Evolutionary conservation across 192 early-diverging fungal species (phyloP).

Genomic region (Coemansia sp.): DNA sequence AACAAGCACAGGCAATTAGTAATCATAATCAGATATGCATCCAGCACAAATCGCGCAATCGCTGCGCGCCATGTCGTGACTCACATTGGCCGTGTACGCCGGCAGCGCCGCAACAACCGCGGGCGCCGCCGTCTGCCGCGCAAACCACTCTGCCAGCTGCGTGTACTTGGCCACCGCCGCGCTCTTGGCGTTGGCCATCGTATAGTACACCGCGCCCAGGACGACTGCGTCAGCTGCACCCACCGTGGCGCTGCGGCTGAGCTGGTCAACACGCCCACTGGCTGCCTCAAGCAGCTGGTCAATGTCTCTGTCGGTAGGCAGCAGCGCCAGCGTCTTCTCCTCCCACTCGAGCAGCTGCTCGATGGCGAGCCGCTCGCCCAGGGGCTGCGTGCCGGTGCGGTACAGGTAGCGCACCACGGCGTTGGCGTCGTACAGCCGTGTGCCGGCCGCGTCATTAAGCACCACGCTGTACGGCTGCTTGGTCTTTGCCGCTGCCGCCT

Average conservation of each 20-base stretch:
- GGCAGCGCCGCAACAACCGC: slow-evolving; percentile 32
- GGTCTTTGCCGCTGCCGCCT: slow-evolving; percentile 21
- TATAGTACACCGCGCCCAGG: slow-evolving; percentile 41
- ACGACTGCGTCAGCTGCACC: slow-evolving; percentile 33
- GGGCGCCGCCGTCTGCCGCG: slow-evolving; percentile 5
- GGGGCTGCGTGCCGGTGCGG: slow-evolving; percentile 18
- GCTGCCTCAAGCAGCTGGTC: slow-evolving; percentile 20
- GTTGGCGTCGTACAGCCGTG: slow-evolving; percentile 47
- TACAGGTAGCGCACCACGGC: slow-evolving; percentile 48
- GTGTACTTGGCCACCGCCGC: slow-evolving; percentile 21
- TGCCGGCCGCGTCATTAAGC: slow-evolving; percentile 14
- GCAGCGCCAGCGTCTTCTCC: slow-evolving; percentile 35
- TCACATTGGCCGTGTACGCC: slow-evolving; percentile 35
- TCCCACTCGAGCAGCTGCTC: slow-evolving; percentile 52
- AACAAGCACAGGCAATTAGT: slow-evolving; percentile 3
- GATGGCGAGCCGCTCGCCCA: slow-evolving; percentile 23
- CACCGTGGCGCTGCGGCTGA: slow-evolving; percentile 12
- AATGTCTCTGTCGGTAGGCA: slow-evolving; percentile 28
- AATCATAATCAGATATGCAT: slow-evolving; percentile 4
- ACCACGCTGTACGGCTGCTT: slow-evolving; percentile 43
- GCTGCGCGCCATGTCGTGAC: slow-evolving; percentile 16
- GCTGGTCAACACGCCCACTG: slow-evolving; percentile 6
- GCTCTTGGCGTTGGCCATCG: slow-evolving; percentile 25
- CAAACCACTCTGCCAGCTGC: slow-evolving; percentile 32
- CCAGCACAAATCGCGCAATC: slow-evolving; percentile 11